Evolutionary conservation across 2,329 filamentous ascomycete genomes (phyloP).

Genomic region (Diplodia sapinea): DNA sequence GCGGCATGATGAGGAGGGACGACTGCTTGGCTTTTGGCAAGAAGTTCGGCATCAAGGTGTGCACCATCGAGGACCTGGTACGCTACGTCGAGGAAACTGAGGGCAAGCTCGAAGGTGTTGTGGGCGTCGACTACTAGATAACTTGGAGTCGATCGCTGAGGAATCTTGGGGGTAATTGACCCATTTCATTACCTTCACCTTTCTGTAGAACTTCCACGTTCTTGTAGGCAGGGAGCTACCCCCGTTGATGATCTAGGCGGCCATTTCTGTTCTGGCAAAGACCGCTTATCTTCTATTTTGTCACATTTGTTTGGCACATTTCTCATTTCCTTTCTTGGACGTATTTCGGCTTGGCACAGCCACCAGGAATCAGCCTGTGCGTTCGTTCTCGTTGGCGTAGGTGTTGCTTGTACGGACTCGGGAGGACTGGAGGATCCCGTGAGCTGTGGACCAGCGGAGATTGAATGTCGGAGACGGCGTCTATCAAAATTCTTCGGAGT

Average conservation of each 20-base stretch:
- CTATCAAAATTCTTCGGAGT: background rate
- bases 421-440: background rate
- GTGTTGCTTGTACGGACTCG: constrained; percentile 7
- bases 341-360: background rate
- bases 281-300: background rate
- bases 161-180: background rate
- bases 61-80: constrained; percentile 92
- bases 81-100: constrained; percentile 78
- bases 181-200: background rate
- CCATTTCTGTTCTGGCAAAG: background rate
- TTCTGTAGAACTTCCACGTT: background rate
- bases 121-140: constrained; percentile 35
- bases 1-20: constrained; percentile 92
- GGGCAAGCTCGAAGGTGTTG: constrained; percentile 51
- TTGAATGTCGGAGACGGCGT: background rate
- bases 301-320: background rate
- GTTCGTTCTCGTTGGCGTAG: constrained; percentile 8
- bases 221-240: background rate
- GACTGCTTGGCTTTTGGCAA: constrained; percentile 86
- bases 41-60: constrained; percentile 88
- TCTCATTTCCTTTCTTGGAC: constrained; percentile 1
- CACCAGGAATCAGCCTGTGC: background rate
- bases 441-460: background rate
- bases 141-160: too few relatives aligned
- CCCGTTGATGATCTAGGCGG: background rate